Conservation (phyloP, 2,329 filamentous ascomycete genomes). For the Curvularia spicifera region DNA sequence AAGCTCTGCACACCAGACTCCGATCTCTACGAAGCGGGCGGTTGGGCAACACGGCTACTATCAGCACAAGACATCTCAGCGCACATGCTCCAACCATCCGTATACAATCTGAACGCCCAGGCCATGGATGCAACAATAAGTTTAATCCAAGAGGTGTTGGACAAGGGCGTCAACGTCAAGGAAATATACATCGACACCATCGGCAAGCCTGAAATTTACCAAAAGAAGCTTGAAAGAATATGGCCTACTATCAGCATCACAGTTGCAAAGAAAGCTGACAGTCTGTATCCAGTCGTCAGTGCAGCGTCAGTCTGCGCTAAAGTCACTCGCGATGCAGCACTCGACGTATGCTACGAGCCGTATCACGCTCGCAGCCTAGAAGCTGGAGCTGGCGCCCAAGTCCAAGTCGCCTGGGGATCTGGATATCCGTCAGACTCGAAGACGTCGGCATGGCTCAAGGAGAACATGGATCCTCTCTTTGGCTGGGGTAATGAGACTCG, state of each 20-base stretch:
- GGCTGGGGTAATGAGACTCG: constrained; percentile 93
- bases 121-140: constrained; percentile 90
- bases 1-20: constrained; percentile 71
- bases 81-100: constrained; percentile 71
- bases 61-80: constrained; percentile 84
- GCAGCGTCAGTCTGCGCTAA: constrained; percentile 95
- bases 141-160: constrained; percentile 78
- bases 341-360: constrained; percentile 76
- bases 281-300: constrained; percentile 88
- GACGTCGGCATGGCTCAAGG: constrained; percentile 80
- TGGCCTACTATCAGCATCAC: constrained; percentile 72
- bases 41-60: constrained; percentile 82
- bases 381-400: constrained; percentile 42
- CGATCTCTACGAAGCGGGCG: constrained; percentile 68
- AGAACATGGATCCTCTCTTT: constrained; percentile 90
- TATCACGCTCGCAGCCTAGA: constrained; percentile 45
- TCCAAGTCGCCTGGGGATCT: constrained; percentile 74
- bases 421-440: constrained; percentile 90
- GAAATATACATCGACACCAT: constrained; percentile 97
- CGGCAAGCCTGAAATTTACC: constrained; percentile 81
- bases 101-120: constrained; percentile 94
- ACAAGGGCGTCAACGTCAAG: constrained; percentile 77
- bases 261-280: constrained; percentile 79
- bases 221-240: constrained; percentile 79
- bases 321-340: constrained; percentile 87